phyloP scores from a whole-genome alignment of 371 early-diverging fungal species.

The Lichtheimia corymbifera region DNA sequence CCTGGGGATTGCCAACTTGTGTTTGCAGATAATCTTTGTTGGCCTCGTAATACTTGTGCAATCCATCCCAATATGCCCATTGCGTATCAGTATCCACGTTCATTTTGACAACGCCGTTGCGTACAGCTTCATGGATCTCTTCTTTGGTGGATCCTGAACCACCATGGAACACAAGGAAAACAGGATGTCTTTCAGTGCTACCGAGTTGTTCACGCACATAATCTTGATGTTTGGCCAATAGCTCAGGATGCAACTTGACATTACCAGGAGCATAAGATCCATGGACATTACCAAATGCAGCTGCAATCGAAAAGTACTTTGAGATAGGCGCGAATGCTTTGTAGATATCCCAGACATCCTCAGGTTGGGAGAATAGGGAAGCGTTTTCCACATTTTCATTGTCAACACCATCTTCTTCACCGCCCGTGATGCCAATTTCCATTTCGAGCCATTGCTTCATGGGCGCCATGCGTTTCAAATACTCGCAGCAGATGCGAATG shows the following conservation, averaged over 20 bases:
- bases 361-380: constrained; percentile 86
- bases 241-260: constrained; percentile 86
- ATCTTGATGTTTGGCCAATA: constrained; percentile 85
- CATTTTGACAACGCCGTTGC: constrained; percentile 90
- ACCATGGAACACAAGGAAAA: constrained; percentile 94
- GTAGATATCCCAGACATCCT: constrained; percentile 91
- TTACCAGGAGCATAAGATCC: constrained; percentile 94
- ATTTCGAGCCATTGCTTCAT: constrained; percentile 86
- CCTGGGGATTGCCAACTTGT: constrained; percentile 92
- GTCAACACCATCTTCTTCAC: constrained; percentile 93
- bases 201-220: constrained; percentile 71
- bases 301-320: constrained; percentile 86
- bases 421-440: constrained; percentile 95
- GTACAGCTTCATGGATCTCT: constrained; percentile 83
- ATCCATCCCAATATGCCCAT: constrained; percentile 80
- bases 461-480: constrained; percentile 83
- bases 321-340: constrained; percentile 74
- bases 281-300: constrained; percentile 89
- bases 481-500: constrained; percentile 82
- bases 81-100: constrained; percentile 85
- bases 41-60: constrained; percentile 67
- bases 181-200: constrained; percentile 66
- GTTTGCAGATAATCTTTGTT: constrained; percentile 79
- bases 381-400: constrained; percentile 86
- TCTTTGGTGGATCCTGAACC: constrained; percentile 84